Evolutionary conservation across 2,329 filamentous ascomycete species (phyloP).

Genomic region (Ascochyta fabae): DNA sequence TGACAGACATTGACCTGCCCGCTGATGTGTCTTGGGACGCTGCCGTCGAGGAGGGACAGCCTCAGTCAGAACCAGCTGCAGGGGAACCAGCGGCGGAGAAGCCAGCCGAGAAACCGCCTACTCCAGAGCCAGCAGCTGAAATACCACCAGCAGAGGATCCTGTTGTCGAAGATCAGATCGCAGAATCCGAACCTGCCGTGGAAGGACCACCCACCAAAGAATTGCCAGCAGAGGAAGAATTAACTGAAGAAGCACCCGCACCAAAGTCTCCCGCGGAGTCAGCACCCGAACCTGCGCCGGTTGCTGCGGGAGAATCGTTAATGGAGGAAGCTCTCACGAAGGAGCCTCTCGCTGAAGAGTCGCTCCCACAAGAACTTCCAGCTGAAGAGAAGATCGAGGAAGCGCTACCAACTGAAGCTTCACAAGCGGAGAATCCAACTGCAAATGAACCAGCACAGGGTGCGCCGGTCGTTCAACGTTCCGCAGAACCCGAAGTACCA

Average conservation of each 20-base stretch:
- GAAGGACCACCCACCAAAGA: neutral
- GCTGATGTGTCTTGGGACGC: neutral
- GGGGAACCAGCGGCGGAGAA: neutral
- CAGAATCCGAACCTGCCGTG: neutral
- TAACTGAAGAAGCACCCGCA: no score
- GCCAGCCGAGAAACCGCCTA: neutral
- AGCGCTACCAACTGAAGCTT: neutral
- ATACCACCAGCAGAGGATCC: neutral
- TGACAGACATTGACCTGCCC: constrained; percentile 6
- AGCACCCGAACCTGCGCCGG: no score
- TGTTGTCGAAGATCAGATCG: neutral
- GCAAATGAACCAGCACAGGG: neutral
- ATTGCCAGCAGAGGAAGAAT: neutral
- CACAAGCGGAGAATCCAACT: neutral
- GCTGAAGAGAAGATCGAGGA: neutral
- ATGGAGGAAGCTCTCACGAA: neutral
- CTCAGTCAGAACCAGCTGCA: neutral
- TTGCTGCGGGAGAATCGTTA: neutral
- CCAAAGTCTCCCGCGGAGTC: no score
- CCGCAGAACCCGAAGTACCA: neutral
- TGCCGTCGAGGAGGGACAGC: neutral
- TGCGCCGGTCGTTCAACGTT: neutral
- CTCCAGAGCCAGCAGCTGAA: neutral
- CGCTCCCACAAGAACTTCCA: neutral
- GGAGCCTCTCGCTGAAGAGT: neutral